Evolutionary conservation across 2,329 filamentous ascomycete genomes (phyloP), one percentile per base, ranked within the genome.

Genomic region (Pseudogymnoascus sp.): DNA sequence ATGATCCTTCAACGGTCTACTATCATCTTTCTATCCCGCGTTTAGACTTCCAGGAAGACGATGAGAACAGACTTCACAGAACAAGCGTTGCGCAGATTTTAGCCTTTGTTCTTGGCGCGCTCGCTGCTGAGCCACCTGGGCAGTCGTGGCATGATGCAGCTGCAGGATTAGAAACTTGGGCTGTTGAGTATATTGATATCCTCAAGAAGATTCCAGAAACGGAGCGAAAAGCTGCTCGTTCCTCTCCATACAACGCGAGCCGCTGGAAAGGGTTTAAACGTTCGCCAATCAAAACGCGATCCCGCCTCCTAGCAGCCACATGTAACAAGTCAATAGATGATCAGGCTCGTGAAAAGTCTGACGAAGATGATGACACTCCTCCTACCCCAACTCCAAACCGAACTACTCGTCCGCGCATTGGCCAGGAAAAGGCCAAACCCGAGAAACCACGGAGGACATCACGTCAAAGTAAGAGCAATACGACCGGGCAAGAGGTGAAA

Each of bases 101-200:
- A 18, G 55, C 29, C 18, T 62, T 62, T 21, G 18, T 73, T 18
- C 65, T 77, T 60, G 69, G 72, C 62, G 72, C 73, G 33, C 64
- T 75, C 52, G 65, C 64, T 58, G 63, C 67, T 5, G 39, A 45
- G n/a, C 71, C 70, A n/a, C 73, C 70, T 1, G 64, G 66, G 5
- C 12, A 63, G 61, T 64, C 66, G 1, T 78, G 71, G 75, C 67
- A 73, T 61, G 67, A 75, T 45, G 66, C 72, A 31, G 62, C 63
- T 18, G 25, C 29, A 39, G 21, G 29, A 13, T 15, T 62, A n/a
- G 27, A 60, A n/a, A 59, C 52, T 13, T 62, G 61, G 61, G 58
- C 52, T 25, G 61, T 60, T 27, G 61, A 62, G 39, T 62, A 62
- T 31, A 39, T 39, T 18, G 61, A 62, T 40, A 36, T 62, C n/a